Evolutionary conservation across 2,329 filamentous ascomycete genomes (phyloP).

Genomic region (Aspergillus luchuensis): DNA sequence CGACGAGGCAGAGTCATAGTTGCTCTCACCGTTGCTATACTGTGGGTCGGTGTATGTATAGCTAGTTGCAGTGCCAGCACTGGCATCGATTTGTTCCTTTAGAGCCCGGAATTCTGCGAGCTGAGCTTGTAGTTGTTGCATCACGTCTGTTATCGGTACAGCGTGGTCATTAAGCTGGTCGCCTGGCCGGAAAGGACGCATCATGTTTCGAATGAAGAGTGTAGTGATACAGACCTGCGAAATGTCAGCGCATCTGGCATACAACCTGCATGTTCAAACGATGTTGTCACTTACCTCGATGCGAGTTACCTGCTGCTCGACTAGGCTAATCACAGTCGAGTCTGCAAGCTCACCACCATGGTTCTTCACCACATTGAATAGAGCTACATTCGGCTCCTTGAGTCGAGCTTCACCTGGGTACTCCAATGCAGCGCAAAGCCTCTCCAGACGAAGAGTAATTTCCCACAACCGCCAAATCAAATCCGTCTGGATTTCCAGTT

Average conservation of each 20-base stretch:
- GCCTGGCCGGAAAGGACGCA: constrained; percentile 66
- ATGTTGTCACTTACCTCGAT: constrained; percentile 74
- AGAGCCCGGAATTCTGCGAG: constrained; percentile 45
- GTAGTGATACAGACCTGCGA: constrained; percentile 77
- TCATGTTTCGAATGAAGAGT: constrained; percentile 75
- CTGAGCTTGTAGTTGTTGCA: constrained; percentile 44
- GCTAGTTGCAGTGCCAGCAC: constrained; percentile 22
- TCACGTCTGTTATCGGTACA: constrained; percentile 72
- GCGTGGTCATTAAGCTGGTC: constrained; percentile 70
- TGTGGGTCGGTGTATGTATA: constrained; percentile 19
- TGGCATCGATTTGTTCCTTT: constrained; percentile 41
- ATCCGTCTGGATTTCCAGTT: constrained; percentile 78
- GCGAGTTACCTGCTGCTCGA: constrained; percentile 92
- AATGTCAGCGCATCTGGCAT: constrained; percentile 9
- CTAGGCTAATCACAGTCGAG: constrained; percentile 80
- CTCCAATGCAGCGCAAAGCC: constrained; percentile 89
- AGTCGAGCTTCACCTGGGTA: constrained; percentile 63
- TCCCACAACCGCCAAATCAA: constrained; percentile 89
- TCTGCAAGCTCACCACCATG: constrained; percentile 85
- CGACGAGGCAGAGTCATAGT: constrained; percentile 29
- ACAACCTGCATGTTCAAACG: not conserved
- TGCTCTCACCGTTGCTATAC: constrained; percentile 21
- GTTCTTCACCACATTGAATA: constrained; percentile 73
- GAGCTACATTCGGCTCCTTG: constrained; percentile 77
- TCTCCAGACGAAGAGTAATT: constrained; percentile 84